A percentile compares a stretch with the other conserved stretches of the same genome.
These are phyloP conservation scores for Fusarium sp. DNA, from an alignment of 2,329 filamentous ascomycete genomes.

Conservation along the genomic window DNA sequence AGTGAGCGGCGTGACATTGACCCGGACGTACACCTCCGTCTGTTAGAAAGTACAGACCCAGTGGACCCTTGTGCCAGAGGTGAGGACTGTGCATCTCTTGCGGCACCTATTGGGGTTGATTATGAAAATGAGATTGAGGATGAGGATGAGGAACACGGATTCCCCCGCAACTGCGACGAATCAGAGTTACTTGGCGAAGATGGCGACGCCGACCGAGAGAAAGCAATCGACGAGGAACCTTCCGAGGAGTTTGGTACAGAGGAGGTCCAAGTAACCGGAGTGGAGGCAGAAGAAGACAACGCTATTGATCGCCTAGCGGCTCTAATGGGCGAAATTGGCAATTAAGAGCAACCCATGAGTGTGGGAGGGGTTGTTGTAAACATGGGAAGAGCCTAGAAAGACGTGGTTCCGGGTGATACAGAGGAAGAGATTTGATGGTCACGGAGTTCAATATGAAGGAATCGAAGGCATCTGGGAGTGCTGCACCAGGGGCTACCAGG, in stretches of 20 bases:
- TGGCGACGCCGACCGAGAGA: neutral
- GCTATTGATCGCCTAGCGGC: conserved; percentile 42
- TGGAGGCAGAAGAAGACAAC: conserved; percentile 23
- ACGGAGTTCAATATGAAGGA: conserved; percentile 1
- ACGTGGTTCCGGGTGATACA: conserved; percentile 5
- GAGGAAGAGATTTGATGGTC: neutral
- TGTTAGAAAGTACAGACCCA: conserved; percentile 42
- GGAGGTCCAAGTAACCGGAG: conserved; percentile 4
- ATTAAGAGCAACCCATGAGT: conserved; percentile 9
- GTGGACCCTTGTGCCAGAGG: conserved; percentile 26
- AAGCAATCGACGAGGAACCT: neutral
- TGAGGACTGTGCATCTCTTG: conserved; percentile 31
- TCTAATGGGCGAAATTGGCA: conserved; percentile 22
- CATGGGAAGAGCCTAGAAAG: neutral
- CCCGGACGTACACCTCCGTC: conserved; percentile 25
- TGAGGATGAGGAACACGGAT: neutral
- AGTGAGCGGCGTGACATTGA: conserved; percentile 6
- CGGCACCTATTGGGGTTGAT: neutral
- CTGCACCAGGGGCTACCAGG: neutral
- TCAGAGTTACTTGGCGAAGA: neutral
- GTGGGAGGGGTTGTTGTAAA: neutral
- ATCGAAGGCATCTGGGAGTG: neutral
- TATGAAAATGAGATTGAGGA: conserved; percentile 1
- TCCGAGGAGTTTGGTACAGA: neutral
- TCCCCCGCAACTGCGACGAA: neutral